Conservation (phyloP, 2,329 filamentous ascomycete species). For the Aureobasidium lini region DNA sequence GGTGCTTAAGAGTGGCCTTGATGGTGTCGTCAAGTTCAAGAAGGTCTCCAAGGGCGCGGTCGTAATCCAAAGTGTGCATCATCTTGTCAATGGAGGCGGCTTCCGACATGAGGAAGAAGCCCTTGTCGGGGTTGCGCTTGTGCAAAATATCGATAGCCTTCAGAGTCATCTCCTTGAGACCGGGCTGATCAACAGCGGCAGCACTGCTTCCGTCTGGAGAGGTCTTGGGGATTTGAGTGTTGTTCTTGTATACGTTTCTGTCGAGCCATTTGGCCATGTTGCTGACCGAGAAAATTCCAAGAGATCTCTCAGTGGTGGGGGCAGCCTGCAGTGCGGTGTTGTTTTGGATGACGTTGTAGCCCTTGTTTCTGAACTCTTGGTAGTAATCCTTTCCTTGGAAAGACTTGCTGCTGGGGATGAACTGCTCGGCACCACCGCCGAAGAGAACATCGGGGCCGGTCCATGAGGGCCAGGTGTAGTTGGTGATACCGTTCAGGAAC, state of each 20-base stretch:
- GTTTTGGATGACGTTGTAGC: conserved; percentile 66
- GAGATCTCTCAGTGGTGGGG: conserved; percentile 53
- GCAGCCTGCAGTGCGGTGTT: conserved; percentile 59
- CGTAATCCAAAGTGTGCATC: conserved; percentile 81
- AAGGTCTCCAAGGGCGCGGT: conserved; percentile 75
- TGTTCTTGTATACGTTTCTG: conserved; percentile 69
- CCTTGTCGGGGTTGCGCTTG: conserved; percentile 47
- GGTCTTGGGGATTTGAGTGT: conserved; percentile 59
- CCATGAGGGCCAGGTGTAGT: conserved; percentile 74
- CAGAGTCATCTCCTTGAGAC: conserved; percentile 81
- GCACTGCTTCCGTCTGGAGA: conserved; percentile 58
- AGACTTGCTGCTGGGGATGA: conserved; percentile 52
- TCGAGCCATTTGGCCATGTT: conserved; percentile 82
- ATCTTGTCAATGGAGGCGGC: conserved; percentile 82
- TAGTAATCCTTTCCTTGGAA: conserved; percentile 68
- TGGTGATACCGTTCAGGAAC: conserved; percentile 65
- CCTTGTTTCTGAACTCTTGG: conserved; percentile 60
- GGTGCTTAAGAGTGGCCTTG: conserved; percentile 63
- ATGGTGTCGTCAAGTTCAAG: conserved; percentile 81
- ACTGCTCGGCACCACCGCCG: conserved; percentile 75
- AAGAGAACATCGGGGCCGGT: conserved; percentile 74
- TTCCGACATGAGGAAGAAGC: conserved; percentile 84
- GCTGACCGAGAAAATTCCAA: conserved; percentile 69
- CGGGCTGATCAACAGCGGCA: conserved; percentile 66
- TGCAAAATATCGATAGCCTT: conserved; percentile 78